Base-by-base conservation (phyloP, 2,329 filamentous ascomycete genomes). In the Diaporthe vaccinii region DNA sequence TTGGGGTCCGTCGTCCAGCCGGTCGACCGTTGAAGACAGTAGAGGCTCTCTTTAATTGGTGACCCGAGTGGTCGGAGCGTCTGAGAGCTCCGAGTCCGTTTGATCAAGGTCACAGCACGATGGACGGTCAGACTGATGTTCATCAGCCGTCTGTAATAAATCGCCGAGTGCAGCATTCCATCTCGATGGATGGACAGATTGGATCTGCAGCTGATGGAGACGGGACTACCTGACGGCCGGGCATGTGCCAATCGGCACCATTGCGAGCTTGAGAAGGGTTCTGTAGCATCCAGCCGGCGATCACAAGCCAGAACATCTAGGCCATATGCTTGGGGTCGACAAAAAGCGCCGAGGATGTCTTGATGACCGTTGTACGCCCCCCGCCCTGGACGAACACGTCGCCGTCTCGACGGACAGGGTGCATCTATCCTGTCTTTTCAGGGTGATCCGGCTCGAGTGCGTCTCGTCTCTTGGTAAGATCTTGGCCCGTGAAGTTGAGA, bases 51-150 rank as follows among this genome's bases (percentile, higher is more conserved):
- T 53, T 8, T 53, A 7, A 53, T 22, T 68, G 49, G 49, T 34
- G 65, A 69, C 65, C 65, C 65, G 34, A 41, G n/a, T 41, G 34
- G 65, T 28, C 49, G 65, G 65, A 68, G 34, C 28, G 49, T 69
- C 65, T 69, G 65, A 69, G 65, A 69, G 65, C 46, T 41, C 65
- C 65, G 65, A 28, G 22, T 41, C 65, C 65, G 49, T 69, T 55
- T 69, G 31, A 55, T 22, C n/a, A 28, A 28, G 34, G 44, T 67
- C 8, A 22, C 44, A 41, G 65, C 65, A 41, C 31, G 28, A 17
- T 28, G 31, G 31, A 31, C 46, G 65, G 46, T 51, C 46, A 28
- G 65, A 49, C 65, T 68, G 22, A 39, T 36, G 22, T 51, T 6
- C 31, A 17, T 8, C 44, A 36, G 20, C 28, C 62, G 12, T 25